Base-by-base conservation (phyloP, 257 asterid genomes). In the Scutellaria minor region DNA sequence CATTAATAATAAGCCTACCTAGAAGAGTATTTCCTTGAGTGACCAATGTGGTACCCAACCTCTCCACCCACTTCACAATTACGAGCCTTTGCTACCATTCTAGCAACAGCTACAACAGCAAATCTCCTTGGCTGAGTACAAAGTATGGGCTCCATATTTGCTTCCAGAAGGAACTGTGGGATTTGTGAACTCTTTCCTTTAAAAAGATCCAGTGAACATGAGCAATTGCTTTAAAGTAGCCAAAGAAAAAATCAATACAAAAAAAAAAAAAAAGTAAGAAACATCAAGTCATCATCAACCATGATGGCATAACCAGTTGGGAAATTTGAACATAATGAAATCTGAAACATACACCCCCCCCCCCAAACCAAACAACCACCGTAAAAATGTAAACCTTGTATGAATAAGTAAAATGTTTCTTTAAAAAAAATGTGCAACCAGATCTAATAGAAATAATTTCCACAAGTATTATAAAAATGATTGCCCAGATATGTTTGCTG, bases 111-210 rank as follows among this genome's bases (percentile, higher is more conserved):
- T 63, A 91, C 98, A 78, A 94, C 99, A 65, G 99, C 99, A 82
- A 94, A 94, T 83, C 99, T 94, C 82, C 99, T 82, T 31, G 98
- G 98, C 42, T 94, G 99, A 11, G 99, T 94, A 78, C 99, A 94
- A 6, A 91, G 88, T 78, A 94, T 83, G 57, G 99, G 98, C 58
- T 84, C 92, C 84, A 94, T 80, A 71, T 86, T 87, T 75, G 68
- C 85, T 72, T 91, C 96, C 41, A 94, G 84, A 52, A 94, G 81
- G 83, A 91, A 94, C 75, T 94, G 99, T 24, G 99, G 99, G 40
- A 94, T 87, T 74, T 94, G 99, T 24, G 99, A 94, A 87, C 99
- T 94, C 83, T 94, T 94, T 7, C 98, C 98, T 94, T 65, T 2
- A 75, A 46, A 68, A 63, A 59, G 5, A 75, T 73, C 67, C 64